Evolutionary conservation across 2,329 filamentous ascomycete species (phyloP).

Genomic region (Epichloe gansuensis): DNA sequence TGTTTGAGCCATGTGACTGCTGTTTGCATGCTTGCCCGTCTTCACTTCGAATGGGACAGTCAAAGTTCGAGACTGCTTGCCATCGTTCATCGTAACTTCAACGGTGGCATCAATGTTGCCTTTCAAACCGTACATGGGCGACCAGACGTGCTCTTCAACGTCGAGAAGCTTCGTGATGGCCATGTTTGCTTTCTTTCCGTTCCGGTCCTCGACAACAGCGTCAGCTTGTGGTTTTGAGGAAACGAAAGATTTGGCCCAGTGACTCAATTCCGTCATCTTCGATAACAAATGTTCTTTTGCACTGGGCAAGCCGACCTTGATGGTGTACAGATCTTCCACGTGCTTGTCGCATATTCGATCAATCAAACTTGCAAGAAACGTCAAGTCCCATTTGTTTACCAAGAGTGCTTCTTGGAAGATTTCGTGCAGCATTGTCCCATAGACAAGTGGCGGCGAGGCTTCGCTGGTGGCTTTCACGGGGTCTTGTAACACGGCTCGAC

Average conservation of each 20-base stretch:
- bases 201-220: slow-evolving; percentile 66
- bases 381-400: slow-evolving; percentile 65
- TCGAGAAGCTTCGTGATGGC: slow-evolving; percentile 89
- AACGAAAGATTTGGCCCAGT: slow-evolving; percentile 77
- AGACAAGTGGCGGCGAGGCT: slow-evolving; percentile 68
- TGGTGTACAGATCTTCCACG: slow-evolving; percentile 79
- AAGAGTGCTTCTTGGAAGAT: slow-evolving; percentile 86
- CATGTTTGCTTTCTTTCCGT: slow-evolving; percentile 64
- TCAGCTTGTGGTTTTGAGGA: slow-evolving; percentile 53
- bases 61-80: slow-evolving; percentile 50
- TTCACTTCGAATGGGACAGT: slow-evolving; percentile 94
- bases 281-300: slow-evolving; percentile 69
- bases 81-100: slow-evolving; percentile 68
- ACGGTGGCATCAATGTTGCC: slow-evolving; percentile 97
- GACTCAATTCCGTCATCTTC: slow-evolving; percentile 69
- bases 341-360: slow-evolving; percentile 59
- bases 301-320: slow-evolving; percentile 59
- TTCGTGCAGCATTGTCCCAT: slow-evolving; percentile 88
- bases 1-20: slow-evolving; percentile 82
- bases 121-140: slow-evolving; percentile 91
- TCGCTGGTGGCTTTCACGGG: slow-evolving; percentile 83
- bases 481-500: slow-evolving; percentile 86
- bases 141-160: slow-evolving; percentile 97
- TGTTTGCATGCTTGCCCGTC: slow-evolving; percentile 73
- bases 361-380: slow-evolving; percentile 54